Conservation (phyloP, 2,329 filamentous ascomycete genomes). For the Tolypocladium amazonense region DNA sequence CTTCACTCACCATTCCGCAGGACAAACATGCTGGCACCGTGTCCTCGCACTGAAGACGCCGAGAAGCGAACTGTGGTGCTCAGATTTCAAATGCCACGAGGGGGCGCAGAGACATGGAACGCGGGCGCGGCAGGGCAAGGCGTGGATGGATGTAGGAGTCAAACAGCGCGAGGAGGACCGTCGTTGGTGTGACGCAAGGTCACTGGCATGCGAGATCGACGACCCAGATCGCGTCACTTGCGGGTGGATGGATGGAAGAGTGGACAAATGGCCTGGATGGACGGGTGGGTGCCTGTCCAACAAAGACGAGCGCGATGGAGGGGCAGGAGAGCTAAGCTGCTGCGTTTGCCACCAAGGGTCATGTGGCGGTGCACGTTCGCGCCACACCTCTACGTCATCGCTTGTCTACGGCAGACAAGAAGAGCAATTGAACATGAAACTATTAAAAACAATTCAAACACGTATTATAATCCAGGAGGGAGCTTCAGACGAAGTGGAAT, state of each 20-base stretch:
- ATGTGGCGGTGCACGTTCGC: not conserved
- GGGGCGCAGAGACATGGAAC: not conserved
- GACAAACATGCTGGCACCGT: constrained; percentile 26
- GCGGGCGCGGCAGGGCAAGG: not conserved
- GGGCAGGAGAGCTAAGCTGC: not conserved
- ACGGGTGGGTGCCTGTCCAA: not conserved
- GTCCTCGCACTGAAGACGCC: not conserved
- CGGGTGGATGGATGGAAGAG: not conserved
- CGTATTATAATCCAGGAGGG: no score
- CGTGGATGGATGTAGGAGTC: not conserved
- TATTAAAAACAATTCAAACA: no score
- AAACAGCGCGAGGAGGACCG: not conserved
- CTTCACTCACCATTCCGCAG: constrained; percentile 31
- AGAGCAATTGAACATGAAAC: not conserved
- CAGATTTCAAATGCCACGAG: not conserved
- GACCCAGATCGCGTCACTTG: not conserved
- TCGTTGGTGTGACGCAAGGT: not conserved
- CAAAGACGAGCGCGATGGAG: not conserved
- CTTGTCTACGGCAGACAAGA: not conserved
- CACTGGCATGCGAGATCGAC: not conserved
- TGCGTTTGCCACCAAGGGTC: not conserved
- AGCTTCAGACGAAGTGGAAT: no score
- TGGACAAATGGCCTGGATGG: not conserved
- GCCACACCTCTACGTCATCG: not conserved
- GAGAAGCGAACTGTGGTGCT: not conserved